Conservation (phyloP, 371 early-diverging fungal species). For the Rhizopus stolonifer region DNA sequence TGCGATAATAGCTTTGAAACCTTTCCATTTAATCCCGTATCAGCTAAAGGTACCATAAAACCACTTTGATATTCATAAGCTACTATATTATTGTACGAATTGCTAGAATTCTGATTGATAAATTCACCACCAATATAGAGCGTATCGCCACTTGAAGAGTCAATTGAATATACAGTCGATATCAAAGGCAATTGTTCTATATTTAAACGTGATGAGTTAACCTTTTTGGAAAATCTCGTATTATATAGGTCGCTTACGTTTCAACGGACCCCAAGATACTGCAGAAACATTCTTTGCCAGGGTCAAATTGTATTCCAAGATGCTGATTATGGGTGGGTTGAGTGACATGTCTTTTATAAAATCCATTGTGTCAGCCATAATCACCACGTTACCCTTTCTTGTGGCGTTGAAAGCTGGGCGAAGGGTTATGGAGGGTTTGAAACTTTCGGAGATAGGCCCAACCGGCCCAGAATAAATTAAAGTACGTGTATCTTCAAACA, state of each 20-base stretch:
- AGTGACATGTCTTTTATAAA: conserved; percentile 28
- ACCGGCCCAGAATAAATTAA: conserved; percentile 52
- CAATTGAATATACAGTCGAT: conserved; percentile 31
- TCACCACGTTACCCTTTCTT: conserved; percentile 11
- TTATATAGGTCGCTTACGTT: no score
- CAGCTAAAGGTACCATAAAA: conserved; percentile 16
- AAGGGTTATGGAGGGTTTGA: conserved; percentile 25
- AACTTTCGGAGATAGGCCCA: conserved; percentile 22
- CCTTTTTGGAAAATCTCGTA: no score
- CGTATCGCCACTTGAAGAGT: conserved; percentile 26
- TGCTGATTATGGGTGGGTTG: conserved; percentile 15
- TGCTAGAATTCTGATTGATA: conserved; percentile 5
- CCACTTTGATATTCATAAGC: conserved; percentile 24
- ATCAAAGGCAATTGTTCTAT: no score
- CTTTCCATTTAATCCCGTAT: conserved; percentile 24
- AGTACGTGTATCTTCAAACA: conserved; percentile 32
- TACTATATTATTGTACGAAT: conserved; percentile 28
- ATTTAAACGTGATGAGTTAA: no score
- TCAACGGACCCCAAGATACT: no score
- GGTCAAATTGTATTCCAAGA: no score
- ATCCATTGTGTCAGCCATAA: conserved; percentile 32
- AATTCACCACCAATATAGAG: conserved; percentile 46
- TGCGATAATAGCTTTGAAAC: no score
- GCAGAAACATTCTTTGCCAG: no score
- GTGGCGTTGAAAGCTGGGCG: conserved; percentile 22